Base-by-base conservation (phyloP, 164 flowering plant species). In the Euptelea pleiosperma region DNA sequence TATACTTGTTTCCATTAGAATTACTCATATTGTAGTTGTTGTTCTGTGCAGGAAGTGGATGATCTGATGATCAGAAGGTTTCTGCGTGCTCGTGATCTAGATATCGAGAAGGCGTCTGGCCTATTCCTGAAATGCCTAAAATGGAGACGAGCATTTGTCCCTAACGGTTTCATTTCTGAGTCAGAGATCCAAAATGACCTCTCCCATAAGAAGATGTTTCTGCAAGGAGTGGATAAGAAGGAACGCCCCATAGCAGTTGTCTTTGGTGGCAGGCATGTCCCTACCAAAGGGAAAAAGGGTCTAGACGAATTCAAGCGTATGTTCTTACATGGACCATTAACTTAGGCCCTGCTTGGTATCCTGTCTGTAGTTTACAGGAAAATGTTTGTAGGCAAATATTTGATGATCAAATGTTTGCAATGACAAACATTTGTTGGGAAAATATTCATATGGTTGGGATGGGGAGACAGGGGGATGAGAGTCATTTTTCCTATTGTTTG, bases 81-180 rank as follows among this genome's bases (percentile, higher is more conserved):
- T 62, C 73, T 92, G 18, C 81, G 90, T 15, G 96, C 95, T 15
- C 95, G 96, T 2, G 83, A 84, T 56, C 67, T 75, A 12, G 82
- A 89, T 55, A 47, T 82, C 7, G 87, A 84, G 53, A 89, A 82
- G 69, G 93, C 85, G 10, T 75, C 84, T 24, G 49, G 64, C 14
- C 51, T 84, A 60, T 75, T 92, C 42, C 65, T 87, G 12, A 87
- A 83, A 66, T 86, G 73, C 72, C 66, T 83, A 24, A 70, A 71
- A 57, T 92, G 98, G 98, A 87, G 78, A 57, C 64, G 55, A 35
- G 52, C 62, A 5, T 83, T 77, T 47, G 70, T 86, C 19, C 92
- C 92, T 1, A 80, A 75, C 9, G 96, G 88, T 18, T 74, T 28
- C 40, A 76, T 89, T 25, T 72, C 85, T 14, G 72, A 55, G 26